phyloP scores from a whole-genome alignment of 805 yeast species.

The Saccharomycopsis olivae region DNA sequence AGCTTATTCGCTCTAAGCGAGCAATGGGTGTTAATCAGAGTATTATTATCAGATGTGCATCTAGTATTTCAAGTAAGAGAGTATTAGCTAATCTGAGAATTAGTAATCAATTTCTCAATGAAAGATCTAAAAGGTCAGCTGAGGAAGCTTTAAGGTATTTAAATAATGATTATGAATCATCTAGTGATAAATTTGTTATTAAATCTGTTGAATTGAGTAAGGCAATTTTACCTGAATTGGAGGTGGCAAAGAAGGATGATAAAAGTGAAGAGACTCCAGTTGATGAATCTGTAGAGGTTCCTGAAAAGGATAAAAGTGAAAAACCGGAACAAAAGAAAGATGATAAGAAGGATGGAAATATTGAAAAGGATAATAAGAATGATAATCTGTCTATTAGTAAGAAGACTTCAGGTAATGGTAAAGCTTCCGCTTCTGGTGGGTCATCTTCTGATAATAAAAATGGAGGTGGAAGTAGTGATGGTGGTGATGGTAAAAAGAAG shows the following conservation, averaged over 20 bases:
- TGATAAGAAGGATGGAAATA: neutral
- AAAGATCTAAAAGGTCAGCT: neutral
- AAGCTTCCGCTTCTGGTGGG: neutral
- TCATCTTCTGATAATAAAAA: neutral
- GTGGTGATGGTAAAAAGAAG: conserved; percentile 21
- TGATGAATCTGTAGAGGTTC: neutral
- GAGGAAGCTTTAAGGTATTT: neutral
- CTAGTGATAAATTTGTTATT: neutral
- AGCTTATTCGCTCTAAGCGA: no score
- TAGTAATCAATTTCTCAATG: neutral
- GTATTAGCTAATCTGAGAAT: neutral
- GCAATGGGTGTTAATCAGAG: no score
- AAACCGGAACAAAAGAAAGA: neutral
- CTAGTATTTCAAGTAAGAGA: neutral
- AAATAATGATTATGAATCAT: neutral
- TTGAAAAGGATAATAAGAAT: neutral
- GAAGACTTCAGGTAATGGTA: neutral
- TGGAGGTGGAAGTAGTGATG: conserved; percentile 2
- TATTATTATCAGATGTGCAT: neutral
- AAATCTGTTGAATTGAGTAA: neutral
- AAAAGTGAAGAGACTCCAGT: neutral
- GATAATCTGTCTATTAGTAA: neutral
- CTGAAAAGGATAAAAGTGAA: no score
- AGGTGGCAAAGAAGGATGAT: neutral
- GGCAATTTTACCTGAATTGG: neutral